These are phyloP conservation scores for Hypoxylon lienhwacheense DNA, from an alignment of 495 filamentous ascomycete genomes.

Conservation along the genomic window DNA sequence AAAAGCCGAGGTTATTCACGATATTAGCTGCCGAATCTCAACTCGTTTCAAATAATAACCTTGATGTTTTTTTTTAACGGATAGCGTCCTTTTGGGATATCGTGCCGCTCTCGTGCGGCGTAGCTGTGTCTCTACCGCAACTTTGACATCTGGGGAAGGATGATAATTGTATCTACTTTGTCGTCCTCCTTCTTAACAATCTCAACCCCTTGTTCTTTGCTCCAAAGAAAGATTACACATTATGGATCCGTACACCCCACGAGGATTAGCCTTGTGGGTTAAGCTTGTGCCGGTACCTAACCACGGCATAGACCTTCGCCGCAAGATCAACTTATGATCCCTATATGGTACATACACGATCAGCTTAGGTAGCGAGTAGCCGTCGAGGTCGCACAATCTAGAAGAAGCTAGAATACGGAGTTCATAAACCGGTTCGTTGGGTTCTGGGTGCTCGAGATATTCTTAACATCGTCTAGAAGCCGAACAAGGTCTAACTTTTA, in stretches of 20 bases:
- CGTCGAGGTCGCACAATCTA: too few species aligned
- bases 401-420: too few species aligned
- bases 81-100: conserved; percentile 3
- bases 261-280: background rate
- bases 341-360: background rate
- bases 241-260: background rate
- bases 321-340: background rate
- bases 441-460: too few species aligned
- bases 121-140: conserved; percentile 3
- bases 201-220: background rate
- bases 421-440: too few species aligned
- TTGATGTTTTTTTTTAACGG: background rate
- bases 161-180: background rate
- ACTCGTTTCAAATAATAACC: background rate
- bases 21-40: background rate
- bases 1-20: background rate
- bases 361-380: too few species aligned
- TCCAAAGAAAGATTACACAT: too few species aligned
- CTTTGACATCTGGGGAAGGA: background rate
- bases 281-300: background rate
- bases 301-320: background rate
- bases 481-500: too few species aligned
- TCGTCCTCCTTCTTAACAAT: background rate
- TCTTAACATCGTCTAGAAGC: too few species aligned
- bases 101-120: conserved; percentile 6